Evolutionary conservation across 371 early-diverging fungal species (phyloP), one percentile per base, ranked within the genome.

Genomic region (Mortierella sp.): DNA sequence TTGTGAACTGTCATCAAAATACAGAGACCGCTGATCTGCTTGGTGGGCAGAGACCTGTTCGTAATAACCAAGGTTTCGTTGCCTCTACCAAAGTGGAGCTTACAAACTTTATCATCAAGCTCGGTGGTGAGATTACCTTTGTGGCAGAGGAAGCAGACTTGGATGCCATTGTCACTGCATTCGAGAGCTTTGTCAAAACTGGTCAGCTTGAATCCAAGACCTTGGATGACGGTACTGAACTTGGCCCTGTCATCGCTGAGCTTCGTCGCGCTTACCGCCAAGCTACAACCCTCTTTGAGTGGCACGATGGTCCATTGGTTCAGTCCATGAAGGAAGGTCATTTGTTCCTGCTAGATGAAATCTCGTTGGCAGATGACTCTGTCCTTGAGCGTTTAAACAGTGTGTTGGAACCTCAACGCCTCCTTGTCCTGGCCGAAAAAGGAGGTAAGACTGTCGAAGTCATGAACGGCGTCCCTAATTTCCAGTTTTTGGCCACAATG

Each of bases 401-500:
- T 75, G 97, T 99, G 0, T 87, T 99, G 5, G 99, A 99, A 75
- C 96, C 99, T 2, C 88, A 93, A 53, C 91, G 98, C 57, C 86
- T 93, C 4, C 85, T 99, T 19, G 94, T 97, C 55, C 86, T 99
- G 38, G 96, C 99, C 16, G 99, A 99, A 86, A 97, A 95, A 70
- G 94, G 94, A 60, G 91, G 92, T 22, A 88, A 86, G 50, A 86
- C 90, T 19, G 90, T 94, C 36, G 93, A 95, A 73, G 92, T 94
- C 57, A 86, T 97, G 55, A 84, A 82, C 59, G 97, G 92, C 4
- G 85, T 84, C 32, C 85, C 87, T 5, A 90, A 90, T 5, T 99
- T 99, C 89, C 91, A 93, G 65, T 97, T 99, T 83, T 85, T 99
- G 62, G 99, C 99, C n/a, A 99, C 99, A 3, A 99, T 99, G 99